Conservation (phyloP, 495 filamentous ascomycete genomes). For the Delitschia confertaspora region DNA sequence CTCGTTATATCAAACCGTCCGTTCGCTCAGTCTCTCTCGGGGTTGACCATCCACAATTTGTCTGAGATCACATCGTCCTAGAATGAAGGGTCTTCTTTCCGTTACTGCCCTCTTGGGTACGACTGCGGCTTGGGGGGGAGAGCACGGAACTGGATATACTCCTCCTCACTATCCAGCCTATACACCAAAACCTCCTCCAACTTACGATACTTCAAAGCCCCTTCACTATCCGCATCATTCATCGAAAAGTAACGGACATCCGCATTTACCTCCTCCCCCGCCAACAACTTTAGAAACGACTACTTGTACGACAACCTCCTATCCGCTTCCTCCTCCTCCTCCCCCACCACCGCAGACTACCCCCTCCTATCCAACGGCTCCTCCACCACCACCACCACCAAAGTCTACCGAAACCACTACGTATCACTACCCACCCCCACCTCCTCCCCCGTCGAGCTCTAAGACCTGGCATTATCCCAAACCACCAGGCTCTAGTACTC, state of each 20-base stretch:
- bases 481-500: too few species aligned
- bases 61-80: conserved; percentile 8
- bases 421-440: too few species aligned
- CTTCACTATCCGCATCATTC: conserved; percentile 2
- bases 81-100: conserved; percentile 16
- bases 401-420: too few species aligned
- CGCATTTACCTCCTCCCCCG: neutral
- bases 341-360: neutral
- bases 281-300: neutral
- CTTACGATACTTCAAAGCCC: conserved; percentile 3
- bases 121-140: conserved; percentile 6
- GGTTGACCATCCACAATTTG: neutral
- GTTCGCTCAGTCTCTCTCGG: conserved; percentile 4
- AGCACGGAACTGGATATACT: conserved; percentile 12
- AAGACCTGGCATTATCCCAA: too few species aligned
- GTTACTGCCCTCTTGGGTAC: conserved; percentile 21
- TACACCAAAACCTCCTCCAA: neutral
- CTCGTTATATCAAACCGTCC: conserved; percentile 25
- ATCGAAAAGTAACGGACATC: neutral
- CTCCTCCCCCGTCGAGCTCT: too few species aligned
- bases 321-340: conserved; percentile 1
- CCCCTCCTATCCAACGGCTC: neutral
- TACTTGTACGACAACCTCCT: neutral
- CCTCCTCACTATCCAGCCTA: conserved; percentile 4
- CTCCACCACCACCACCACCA: conserved; percentile 1